Evolutionary conservation across 2,329 filamentous ascomycete genomes (phyloP), one percentile per base, ranked within the genome.

Genomic region (Dothistroma pini): DNA sequence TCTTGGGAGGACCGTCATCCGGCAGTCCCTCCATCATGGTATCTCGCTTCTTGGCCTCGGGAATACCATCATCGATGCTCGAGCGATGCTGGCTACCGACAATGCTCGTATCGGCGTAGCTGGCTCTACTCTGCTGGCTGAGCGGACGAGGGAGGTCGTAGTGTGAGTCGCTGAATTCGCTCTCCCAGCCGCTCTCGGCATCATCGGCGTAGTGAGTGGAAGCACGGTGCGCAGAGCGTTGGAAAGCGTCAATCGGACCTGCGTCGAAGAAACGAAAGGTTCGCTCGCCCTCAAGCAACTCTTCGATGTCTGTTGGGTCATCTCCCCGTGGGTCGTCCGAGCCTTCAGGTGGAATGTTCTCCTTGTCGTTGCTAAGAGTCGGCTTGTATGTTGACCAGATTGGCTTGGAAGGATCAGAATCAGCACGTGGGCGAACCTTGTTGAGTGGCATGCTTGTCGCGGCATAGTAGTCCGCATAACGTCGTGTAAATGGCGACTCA

Each of bases 71-170:
- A 32, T 25, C 44, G 22, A 41, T 44, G 41, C 58, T 66, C 32
- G 61, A 58, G 14, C 58, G 49, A 38, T 62, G 55, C 41, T 57
- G 29, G 38, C 63, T 67, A 21, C 59, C 60, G 32, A 58, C 55
- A 21, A 62, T 58, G 51, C 69, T 71, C n/a, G 65, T 67, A 41
- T 71, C 60, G 19, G 69, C 70, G 55, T 69, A 66, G 41, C 65
- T 69, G 10, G 61, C 60, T 4, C 50, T 29, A 44, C 63, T 70
- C 25, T 60, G 55, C 12, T 63, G 60, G 22, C 54, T 44, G 7
- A 51, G 34, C 14, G 38, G 38, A 12, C 21, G 35, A 21, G 22
- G 50, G 21, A 65, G 38, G 9, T 61, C 56, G 14, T 54, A n/a
- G 7, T 59, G 58, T 53, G 62, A 64, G 4, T 62, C 61, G 11